These are phyloP conservation scores for Ziziphus jujuba DNA, from an alignment of 306 rosid species.

Conservation along the genomic window DNA sequence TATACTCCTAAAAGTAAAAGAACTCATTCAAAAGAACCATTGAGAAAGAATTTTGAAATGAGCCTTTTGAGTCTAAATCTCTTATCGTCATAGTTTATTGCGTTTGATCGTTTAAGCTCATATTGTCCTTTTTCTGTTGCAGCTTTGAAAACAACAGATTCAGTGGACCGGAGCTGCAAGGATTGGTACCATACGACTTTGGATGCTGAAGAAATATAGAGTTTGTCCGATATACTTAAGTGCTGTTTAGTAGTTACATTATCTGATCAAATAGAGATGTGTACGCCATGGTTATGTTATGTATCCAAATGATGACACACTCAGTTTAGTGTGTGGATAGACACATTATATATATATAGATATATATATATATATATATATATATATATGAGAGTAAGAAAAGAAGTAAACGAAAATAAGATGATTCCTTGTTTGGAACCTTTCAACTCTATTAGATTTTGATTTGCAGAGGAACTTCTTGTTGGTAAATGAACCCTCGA, in stretches of 20 bases:
- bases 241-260: conserved; percentile 14
- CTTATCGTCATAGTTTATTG: background rate
- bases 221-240: background rate
- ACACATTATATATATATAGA: background rate
- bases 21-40: no score
- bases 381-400: conserved; percentile 14
- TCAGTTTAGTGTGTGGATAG: background rate
- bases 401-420: conserved; percentile 14
- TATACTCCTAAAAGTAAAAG: no score
- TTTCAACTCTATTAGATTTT: background rate
- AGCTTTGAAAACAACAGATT: conserved; percentile 76
- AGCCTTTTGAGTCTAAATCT: no score
- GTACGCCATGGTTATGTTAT: no score
- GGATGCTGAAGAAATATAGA: conserved; percentile 58
- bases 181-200: conserved; percentile 81
- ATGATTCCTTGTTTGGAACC: conserved; percentile 14
- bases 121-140: conserved; percentile 27
- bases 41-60: no score
- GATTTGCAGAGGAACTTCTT: background rate
- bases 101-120: background rate
- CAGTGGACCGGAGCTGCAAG: conserved; percentile 86
- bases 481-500: background rate
- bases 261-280: conserved; percentile 14
- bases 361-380: background rate
- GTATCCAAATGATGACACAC: background rate